A percentile compares a stretch with the other conserved stretches of the same genome.
Evolutionary conservation across 306 rosid genomes (phyloP).

Genomic region (Echinosophora koreensis): DNA sequence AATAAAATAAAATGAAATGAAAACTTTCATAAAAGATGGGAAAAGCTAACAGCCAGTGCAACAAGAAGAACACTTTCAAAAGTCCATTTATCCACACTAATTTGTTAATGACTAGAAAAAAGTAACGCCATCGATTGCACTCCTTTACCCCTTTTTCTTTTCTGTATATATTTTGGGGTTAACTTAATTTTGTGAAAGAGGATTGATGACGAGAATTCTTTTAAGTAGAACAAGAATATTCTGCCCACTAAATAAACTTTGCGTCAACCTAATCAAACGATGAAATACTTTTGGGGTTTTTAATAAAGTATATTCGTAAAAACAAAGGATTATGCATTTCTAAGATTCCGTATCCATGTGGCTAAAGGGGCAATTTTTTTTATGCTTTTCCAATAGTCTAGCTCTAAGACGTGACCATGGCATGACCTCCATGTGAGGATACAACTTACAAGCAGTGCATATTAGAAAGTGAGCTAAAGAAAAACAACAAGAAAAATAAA

Average conservation of each 20-base stretch:
- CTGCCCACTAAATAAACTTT: neutral
- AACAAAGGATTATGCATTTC: neutral
- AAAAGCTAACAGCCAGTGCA: constrained; percentile 26
- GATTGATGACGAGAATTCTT: neutral
- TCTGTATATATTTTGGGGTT: neutral
- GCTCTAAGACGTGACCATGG: constrained; percentile 55
- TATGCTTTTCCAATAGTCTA: constrained; percentile 28
- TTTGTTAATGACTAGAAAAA: neutral
- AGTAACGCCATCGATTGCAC: neutral
- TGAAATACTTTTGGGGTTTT: constrained; percentile 33
- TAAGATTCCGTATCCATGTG: constrained; percentile 62
- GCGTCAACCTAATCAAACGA: constrained; percentile 49
- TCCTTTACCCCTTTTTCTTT: constrained; percentile 2
- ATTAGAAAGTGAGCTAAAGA: constrained; percentile 34
- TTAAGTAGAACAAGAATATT: constrained; percentile 40
- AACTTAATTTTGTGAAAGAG: neutral
- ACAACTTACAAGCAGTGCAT: neutral
- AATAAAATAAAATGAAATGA: too few relatives aligned
- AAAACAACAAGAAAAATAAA: neutral
- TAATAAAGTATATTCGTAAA: constrained; percentile 30
- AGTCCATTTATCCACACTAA: neutral
- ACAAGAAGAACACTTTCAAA: constrained; percentile 3
- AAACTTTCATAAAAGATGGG: constrained; percentile 49
- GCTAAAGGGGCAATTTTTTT: constrained; percentile 42
- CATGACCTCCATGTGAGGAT: constrained; percentile 62